phyloP scores from a whole-genome alignment of 2,329 filamentous ascomycete species.

The Fusarium begoniae region DNA sequence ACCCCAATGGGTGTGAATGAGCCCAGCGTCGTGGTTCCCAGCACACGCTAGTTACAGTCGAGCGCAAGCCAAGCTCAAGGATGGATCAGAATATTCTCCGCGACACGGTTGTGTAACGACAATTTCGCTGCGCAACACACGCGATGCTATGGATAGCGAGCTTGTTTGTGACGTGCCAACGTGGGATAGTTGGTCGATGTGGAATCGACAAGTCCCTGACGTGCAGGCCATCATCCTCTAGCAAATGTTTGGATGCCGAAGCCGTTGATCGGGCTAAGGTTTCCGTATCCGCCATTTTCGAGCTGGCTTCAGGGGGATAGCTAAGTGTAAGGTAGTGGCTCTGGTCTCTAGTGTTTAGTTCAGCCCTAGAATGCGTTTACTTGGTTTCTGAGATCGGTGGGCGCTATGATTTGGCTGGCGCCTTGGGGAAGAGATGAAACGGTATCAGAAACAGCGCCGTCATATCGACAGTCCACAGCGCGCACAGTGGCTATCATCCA shows the following conservation, averaged over 20 bases:
- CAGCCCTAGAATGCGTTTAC: slow-evolving; percentile 42
- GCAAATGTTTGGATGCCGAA: slow-evolving; percentile 27
- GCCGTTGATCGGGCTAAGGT: slow-evolving; percentile 34
- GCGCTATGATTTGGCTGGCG: slow-evolving; percentile 38
- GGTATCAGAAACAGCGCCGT: slow-evolving; percentile 17
- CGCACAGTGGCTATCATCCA: slow-evolving; percentile 8
- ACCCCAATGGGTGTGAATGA: slow-evolving; percentile 43
- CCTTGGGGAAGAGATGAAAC: slow-evolving; percentile 33
- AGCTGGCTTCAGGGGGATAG: slow-evolving; percentile 34
- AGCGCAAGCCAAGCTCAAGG: slow-evolving; percentile 44
- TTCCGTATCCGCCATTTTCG: slow-evolving; percentile 29
- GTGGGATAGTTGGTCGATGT: slow-evolving; percentile 27
- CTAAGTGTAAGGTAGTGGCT: slow-evolving; percentile 5
- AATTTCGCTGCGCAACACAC: slow-evolving; percentile 40
- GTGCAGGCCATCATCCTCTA: slow-evolving; percentile 37
- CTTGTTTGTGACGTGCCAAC: slow-evolving; percentile 32
- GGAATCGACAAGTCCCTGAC: slow-evolving; percentile 39
- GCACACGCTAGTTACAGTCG: slow-evolving; percentile 44
- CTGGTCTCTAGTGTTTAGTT: slow-evolving; percentile 21
- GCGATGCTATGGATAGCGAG: slow-evolving; percentile 36
- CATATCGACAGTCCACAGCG: slow-evolving; percentile 17
- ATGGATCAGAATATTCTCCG: slow-evolving; percentile 46
- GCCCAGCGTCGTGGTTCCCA: slow-evolving; percentile 45
- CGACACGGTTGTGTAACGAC: slow-evolving; percentile 43
- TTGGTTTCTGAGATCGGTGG: slow-evolving; percentile 27